These are phyloP conservation scores for Cetradonia linearis DNA, from an alignment of 495 filamentous ascomycete genomes.

Conservation along the genomic window DNA sequence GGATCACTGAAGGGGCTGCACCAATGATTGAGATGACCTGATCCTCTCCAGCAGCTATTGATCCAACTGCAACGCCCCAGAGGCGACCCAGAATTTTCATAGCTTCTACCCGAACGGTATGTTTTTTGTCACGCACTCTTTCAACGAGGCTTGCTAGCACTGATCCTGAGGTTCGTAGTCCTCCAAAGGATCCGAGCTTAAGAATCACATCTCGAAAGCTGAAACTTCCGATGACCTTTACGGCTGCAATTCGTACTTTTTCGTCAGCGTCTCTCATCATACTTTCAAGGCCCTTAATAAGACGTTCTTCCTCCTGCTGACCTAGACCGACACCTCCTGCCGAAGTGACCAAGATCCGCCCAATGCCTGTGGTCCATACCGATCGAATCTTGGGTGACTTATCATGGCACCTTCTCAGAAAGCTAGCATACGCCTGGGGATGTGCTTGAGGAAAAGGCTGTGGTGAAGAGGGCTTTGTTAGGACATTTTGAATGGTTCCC, in stretches of 20 bases:
- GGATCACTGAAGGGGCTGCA: slow-evolving; percentile 72
- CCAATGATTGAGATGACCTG: slow-evolving; percentile 58
- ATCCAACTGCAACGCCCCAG: slow-evolving; percentile 83
- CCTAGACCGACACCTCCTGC: slow-evolving; percentile 78
- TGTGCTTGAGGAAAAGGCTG: slow-evolving; percentile 78
- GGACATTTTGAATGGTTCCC: slow-evolving; percentile 48
- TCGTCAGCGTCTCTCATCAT: slow-evolving; percentile 86
- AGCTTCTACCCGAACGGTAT: slow-evolving; percentile 68
- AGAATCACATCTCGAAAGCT: slow-evolving; percentile 65
- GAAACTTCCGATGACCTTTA: slow-evolving; percentile 69
- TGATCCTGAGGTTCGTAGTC: slow-evolving; percentile 56
- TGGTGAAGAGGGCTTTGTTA: slow-evolving; percentile 68
- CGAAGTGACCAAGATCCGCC: slow-evolving; percentile 70
- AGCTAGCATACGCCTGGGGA: slow-evolving; percentile 64
- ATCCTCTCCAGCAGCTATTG: slow-evolving; percentile 77
- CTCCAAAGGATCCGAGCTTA: slow-evolving; percentile 67
- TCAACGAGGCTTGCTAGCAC: slow-evolving; percentile 74
- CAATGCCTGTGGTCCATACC: slow-evolving; percentile 75
- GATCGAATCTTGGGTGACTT: slow-evolving; percentile 70
- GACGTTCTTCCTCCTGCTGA: slow-evolving; percentile 58
- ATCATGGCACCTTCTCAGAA: slow-evolving; percentile 73
- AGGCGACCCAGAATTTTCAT: slow-evolving; percentile 75
- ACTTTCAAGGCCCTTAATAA: slow-evolving; percentile 62
- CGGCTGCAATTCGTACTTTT: slow-evolving; percentile 75
- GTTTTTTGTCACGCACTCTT: slow-evolving; percentile 77